Evolutionary conservation across 345 rosid species (phyloP).

Genomic region (Lenwebbia sp.): DNA sequence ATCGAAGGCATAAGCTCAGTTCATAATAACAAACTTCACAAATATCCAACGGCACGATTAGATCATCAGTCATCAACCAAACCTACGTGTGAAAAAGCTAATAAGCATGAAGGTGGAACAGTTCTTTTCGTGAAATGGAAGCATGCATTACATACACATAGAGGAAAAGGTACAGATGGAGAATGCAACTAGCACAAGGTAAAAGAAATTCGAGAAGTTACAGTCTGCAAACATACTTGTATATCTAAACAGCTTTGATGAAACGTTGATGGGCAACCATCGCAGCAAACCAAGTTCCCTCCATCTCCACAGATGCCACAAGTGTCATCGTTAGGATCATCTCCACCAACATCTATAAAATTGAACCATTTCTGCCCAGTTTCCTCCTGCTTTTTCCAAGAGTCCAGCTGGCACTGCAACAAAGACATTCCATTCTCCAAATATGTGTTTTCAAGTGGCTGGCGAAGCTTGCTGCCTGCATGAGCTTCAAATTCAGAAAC

Average conservation of each 20-base stretch:
- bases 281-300: conserved; percentile 86
- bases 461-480: conserved; percentile 38
- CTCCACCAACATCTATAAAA: conserved; percentile 49
- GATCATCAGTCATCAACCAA: not conserved
- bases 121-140: not conserved
- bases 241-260: conserved; percentile 82
- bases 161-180: not conserved
- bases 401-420: conserved; percentile 56
- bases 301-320: conserved; percentile 99
- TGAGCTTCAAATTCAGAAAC: conserved; percentile 55
- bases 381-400: conserved; percentile 67
- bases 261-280: conserved; percentile 93
- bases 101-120: not conserved
- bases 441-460: conserved; percentile 48
- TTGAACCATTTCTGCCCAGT: conserved; percentile 42
- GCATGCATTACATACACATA: not conserved
- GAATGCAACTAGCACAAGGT: not conserved
- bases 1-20: not conserved
- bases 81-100: not conserved
- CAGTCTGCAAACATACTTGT: conserved; percentile 29
- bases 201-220: not conserved
- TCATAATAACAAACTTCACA: not conserved
- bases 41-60: not conserved
- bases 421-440: conserved; percentile 59
- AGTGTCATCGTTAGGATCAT: conserved; percentile 91